Percentiles rank a stretch among this genome's conserved stretches.
These are phyloP conservation scores for Debaryomyces prosopidis DNA, from an alignment of 805 yeast genomes.

Conservation along the genomic window DNA sequence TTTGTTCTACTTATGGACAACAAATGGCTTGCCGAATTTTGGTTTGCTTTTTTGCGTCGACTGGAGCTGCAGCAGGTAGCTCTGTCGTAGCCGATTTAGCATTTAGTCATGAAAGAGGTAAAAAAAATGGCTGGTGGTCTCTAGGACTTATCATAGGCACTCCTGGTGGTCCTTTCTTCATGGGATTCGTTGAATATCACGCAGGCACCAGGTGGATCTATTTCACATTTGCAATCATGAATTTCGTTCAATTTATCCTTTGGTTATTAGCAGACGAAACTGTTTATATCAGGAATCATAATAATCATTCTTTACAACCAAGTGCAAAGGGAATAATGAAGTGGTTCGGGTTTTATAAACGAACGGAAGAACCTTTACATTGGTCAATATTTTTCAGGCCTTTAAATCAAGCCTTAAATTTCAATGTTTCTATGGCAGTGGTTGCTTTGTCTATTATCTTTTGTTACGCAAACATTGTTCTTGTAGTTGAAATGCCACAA, in stretches of 20 bases:
- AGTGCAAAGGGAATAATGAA: too few species aligned
- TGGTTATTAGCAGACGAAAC: constrained; percentile 12
- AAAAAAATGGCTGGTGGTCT: constrained; percentile 16
- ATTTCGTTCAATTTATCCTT: constrained; percentile 10
- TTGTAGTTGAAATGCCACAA: constrained; percentile 23
- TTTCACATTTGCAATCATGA: constrained; percentile 13
- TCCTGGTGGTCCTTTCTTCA: constrained; percentile 14
- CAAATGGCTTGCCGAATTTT: constrained; percentile 12
- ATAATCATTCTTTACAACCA: neutral
- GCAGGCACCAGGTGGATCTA: constrained; percentile 12
- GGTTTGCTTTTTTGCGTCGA: constrained; percentile 10
- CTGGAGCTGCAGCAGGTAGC: constrained; percentile 14
- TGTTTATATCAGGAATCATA: constrained; percentile 5
- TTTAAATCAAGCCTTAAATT: constrained; percentile 6
- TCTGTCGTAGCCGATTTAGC: constrained; percentile 13
- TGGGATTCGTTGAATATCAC: constrained; percentile 11
- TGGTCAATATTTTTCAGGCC: constrained; percentile 10
- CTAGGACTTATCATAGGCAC: constrained; percentile 13
- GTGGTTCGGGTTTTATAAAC: too few species aligned
- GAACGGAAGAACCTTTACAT: neutral
- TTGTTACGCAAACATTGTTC: constrained; percentile 21
- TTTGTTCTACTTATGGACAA: constrained; percentile 8
- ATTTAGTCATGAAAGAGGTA: constrained; percentile 14
- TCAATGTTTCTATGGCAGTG: constrained; percentile 13
- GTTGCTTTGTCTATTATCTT: constrained; percentile 18